Evolutionary conservation across 768 basidiomycete genomes (phyloP).

Genomic region (Sporobolomyces pararoseus): DNA sequence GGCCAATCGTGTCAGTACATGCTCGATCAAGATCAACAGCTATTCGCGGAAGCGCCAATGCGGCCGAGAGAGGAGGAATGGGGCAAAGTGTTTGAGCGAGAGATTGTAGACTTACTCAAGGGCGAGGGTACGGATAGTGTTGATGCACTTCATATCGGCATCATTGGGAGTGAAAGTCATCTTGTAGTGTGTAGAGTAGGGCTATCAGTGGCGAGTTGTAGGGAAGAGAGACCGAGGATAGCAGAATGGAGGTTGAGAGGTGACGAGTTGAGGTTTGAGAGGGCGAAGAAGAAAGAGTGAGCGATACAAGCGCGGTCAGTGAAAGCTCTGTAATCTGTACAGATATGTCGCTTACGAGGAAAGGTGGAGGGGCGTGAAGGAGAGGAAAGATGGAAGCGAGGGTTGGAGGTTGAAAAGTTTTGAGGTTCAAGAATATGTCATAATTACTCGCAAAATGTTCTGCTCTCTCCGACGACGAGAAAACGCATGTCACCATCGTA

Average conservation of each 20-base stretch:
- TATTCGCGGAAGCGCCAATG: not conserved
- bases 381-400: not conserved
- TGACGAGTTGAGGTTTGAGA: not conserved
- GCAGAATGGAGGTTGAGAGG: not conserved
- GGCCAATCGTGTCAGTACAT: not conserved
- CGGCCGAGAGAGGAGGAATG: not conserved
- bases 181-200: not conserved
- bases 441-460: too few species aligned
- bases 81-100: not conserved
- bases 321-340: too few species aligned
- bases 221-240: conserved; percentile 7
- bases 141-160: conserved; percentile 43
- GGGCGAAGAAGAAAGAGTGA: not conserved
- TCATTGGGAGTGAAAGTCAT: conserved; percentile 39
- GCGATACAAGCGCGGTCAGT: not conserved
- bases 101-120: conserved; percentile 32
- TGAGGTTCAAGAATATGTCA: too few species aligned
- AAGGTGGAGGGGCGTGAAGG: too few species aligned
- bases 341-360: conserved; percentile 18
- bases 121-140: conserved; percentile 46
- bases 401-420: not conserved
- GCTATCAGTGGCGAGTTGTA: not conserved
- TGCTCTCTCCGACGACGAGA: too few species aligned
- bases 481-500: too few species aligned
- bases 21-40: not conserved